Conservation (phyloP, 2,329 filamentous ascomycete species). For the Arthrobotrys conoides region DNA sequence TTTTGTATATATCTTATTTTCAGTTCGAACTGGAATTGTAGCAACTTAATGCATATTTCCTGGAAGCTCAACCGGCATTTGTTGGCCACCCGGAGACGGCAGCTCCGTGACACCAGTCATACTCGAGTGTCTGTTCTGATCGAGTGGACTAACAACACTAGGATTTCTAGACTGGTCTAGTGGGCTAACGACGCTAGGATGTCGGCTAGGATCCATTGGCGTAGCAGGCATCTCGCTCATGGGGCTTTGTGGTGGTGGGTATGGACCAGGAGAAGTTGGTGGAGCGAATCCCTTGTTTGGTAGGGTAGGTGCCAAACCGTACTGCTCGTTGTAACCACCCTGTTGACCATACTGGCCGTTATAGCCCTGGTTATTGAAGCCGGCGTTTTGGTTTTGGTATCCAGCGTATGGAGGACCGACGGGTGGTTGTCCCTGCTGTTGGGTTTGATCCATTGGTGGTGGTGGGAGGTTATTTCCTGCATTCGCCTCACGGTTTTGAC, state of each 20-base stretch:
- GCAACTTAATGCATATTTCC: conserved; percentile 26
- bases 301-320: conserved; percentile 39
- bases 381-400: conserved; percentile 22
- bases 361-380: conserved; percentile 40
- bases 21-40: neutral
- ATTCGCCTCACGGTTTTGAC: conserved; percentile 15
- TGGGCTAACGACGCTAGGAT: conserved; percentile 33
- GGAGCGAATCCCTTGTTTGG: conserved; percentile 45
- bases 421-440: conserved; percentile 34
- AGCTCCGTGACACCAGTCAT: conserved; percentile 37
- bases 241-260: conserved; percentile 28
- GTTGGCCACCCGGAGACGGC: conserved; percentile 42
- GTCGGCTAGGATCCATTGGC: conserved; percentile 41
- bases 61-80: conserved; percentile 53
- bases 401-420: conserved; percentile 30
- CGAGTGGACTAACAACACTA: neutral
- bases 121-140: too few relatives aligned
- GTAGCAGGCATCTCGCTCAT: conserved; percentile 52
- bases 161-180: conserved; percentile 7
- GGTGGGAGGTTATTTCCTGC: conserved; percentile 16
- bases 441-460: conserved; percentile 52
- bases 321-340: conserved; percentile 51
- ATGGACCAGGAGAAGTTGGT: conserved; percentile 37
- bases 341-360: conserved; percentile 14
- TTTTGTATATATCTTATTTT: conserved; percentile 9